Evolutionary conservation across 257 asterid genomes (phyloP).

Genomic region (Solanum tacnaense): DNA sequence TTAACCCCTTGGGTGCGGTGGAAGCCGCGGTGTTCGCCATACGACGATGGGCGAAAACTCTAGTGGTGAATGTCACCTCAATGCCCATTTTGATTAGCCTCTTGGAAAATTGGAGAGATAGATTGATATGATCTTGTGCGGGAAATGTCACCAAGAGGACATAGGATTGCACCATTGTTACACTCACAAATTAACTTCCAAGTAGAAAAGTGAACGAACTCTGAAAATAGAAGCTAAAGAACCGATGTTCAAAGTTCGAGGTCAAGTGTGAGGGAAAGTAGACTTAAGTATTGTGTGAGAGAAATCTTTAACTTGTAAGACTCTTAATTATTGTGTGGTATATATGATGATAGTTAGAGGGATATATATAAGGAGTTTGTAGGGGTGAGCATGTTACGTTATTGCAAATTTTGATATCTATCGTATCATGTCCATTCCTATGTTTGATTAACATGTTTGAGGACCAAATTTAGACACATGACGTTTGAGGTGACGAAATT

Average conservation of each 20-base stretch:
- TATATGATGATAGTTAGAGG: not conserved
- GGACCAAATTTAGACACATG: not conserved
- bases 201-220: not conserved
- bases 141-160: conserved; percentile 14
- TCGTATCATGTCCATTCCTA: no score
- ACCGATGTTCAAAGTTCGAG: not conserved
- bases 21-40: not conserved
- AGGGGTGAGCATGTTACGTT: not conserved
- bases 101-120: conserved; percentile 11
- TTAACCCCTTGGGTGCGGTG: not conserved
- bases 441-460: not conserved
- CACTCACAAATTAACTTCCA: not conserved
- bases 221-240: not conserved
- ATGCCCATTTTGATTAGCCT: conserved; percentile 6
- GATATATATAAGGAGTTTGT: not conserved
- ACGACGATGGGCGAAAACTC: not conserved
- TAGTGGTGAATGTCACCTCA: conserved; percentile 12
- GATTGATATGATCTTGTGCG: conserved; percentile 26
- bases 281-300: not conserved
- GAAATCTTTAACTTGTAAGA: not conserved
- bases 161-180: not conserved
- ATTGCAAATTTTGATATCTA: no score
- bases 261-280: not conserved
- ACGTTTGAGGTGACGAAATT: not conserved
- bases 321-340: not conserved